Evolutionary conservation across 208 protist species (phyloP).

Genomic region (Histomonas meleagridis): DNA sequence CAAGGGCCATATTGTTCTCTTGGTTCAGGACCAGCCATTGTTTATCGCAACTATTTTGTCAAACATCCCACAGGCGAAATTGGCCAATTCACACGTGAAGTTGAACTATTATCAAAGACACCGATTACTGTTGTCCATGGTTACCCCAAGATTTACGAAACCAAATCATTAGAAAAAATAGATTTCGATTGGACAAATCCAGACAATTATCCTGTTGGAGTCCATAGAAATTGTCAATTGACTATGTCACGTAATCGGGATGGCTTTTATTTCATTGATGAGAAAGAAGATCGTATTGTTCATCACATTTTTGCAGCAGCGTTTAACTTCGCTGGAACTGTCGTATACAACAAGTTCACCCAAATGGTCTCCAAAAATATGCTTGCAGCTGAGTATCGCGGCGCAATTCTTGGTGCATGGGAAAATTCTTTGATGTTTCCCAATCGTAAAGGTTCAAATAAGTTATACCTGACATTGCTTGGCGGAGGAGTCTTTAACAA

Average conservation of each 20-base stretch:
- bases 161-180: background rate
- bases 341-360: background rate
- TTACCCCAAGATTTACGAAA: background rate
- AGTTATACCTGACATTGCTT: background rate
- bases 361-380: background rate
- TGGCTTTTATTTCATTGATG: too few relatives aligned
- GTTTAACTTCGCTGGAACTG: background rate
- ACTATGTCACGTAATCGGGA: background rate
- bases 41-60: conserved; percentile 8
- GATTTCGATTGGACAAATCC: background rate
- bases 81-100: background rate
- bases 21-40: background rate
- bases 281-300: too few relatives aligned
- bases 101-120: background rate
- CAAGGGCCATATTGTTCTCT: background rate
- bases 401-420: background rate
- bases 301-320: background rate
- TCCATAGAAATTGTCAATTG: background rate
- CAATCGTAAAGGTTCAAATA: background rate
- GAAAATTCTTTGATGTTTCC: background rate
- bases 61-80: background rate
- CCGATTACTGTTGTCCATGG: background rate
- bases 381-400: background rate
- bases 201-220: background rate
- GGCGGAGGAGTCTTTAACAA: background rate